phyloP scores from a whole-genome alignment of 225 moss, liverwort and hornwort genomes.

The Sphagnum contortum region DNA sequence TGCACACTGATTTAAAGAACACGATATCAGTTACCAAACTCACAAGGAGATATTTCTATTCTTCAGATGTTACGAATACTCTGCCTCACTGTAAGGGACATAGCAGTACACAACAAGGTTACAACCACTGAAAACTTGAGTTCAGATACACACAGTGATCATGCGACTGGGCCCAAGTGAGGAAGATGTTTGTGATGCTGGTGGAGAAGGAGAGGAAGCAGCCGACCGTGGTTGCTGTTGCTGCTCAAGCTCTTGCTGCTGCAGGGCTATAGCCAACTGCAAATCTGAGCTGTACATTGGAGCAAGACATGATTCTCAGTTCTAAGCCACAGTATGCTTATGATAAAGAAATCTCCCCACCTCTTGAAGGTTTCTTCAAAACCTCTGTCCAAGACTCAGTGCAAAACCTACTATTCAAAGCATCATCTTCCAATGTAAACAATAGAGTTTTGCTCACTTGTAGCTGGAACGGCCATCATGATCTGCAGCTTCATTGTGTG shows the following conservation, averaged over 20 bases:
- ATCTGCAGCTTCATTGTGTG: constrained; percentile 29
- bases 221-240: constrained; percentile 64
- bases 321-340: no score
- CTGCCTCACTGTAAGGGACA: no score
- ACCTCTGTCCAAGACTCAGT: no score
- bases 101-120: background rate
- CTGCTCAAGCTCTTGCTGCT: constrained; percentile 92
- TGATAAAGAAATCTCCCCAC: no score
- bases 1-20: background rate
- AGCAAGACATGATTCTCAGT: constrained; percentile 4
- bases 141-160: constrained; percentile 40
- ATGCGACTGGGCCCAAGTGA: constrained; percentile 41
- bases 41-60: background rate
- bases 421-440: no score
- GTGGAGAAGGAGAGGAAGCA: constrained; percentile 38
- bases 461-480: constrained; percentile 10
- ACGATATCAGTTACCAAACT: background rate
- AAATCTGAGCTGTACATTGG: constrained; percentile 60
- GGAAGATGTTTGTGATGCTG: constrained; percentile 25
- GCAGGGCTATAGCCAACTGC: constrained; percentile 87
- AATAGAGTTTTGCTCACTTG: background rate
- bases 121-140: background rate
- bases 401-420: no score
- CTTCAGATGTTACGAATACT: background rate
- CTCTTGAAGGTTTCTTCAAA: no score